Conservation (phyloP, 148 eudicot genomes). For the Heliamphora exappendiculata region DNA sequence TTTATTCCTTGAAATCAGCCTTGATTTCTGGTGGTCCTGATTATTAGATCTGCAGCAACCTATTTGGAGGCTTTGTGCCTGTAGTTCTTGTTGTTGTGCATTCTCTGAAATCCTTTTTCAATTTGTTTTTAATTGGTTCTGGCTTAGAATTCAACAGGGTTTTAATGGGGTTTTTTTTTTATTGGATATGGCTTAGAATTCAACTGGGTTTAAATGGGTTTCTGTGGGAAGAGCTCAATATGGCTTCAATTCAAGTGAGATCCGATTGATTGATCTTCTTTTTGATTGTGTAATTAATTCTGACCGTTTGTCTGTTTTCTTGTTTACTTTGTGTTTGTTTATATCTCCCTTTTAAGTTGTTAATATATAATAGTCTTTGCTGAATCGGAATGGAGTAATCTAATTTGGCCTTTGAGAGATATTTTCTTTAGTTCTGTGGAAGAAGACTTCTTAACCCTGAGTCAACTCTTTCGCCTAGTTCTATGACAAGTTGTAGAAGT, state of each 20-base stretch:
- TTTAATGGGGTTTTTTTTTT: neutral
- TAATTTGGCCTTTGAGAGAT: too few relatives aligned
- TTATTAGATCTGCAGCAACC: neutral
- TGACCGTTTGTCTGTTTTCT: neutral
- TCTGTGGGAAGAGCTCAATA: neutral
- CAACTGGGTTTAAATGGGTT: neutral
- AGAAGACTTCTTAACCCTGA: neutral
- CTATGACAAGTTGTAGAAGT: neutral
- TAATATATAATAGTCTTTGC: neutral
- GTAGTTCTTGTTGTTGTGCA: neutral
- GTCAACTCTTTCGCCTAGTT: neutral
- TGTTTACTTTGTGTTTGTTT: neutral
- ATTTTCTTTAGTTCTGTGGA: neutral
- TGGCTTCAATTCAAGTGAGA: constrained; percentile 8
- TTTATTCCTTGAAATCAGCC: neutral
- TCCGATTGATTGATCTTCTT: neutral
- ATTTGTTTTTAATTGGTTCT: neutral
- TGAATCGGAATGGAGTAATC: too few relatives aligned
- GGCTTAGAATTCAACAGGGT: neutral
- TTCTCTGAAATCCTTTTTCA: neutral
- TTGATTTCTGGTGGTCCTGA: neutral
- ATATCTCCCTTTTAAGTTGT: neutral
- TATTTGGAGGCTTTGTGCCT: neutral
- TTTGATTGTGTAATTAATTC: neutral
- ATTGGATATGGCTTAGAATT: neutral